Evolutionary conservation across 129 eudicot species (phyloP).

Genomic region (Escallonia herrerae): DNA sequence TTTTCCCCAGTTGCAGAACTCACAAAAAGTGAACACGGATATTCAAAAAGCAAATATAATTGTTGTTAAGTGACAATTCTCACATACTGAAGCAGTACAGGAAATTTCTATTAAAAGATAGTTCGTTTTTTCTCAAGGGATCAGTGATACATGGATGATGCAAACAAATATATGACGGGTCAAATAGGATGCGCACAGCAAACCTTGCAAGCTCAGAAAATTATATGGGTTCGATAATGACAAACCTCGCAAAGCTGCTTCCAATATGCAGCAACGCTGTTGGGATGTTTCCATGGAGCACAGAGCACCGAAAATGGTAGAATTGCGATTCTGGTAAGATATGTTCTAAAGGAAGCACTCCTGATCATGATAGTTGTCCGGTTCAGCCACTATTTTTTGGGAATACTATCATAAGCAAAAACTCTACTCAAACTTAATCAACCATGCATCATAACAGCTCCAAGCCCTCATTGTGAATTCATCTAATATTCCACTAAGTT

Average conservation of each 20-base stretch:
- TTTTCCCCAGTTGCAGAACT: slow-evolving; percentile 19
- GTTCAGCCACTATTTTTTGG: slow-evolving; percentile 2
- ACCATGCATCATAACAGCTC: not conserved
- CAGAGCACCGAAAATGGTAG: slow-evolving; percentile 5
- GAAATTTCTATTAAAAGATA: slow-evolving; percentile 41
- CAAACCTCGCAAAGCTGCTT: not conserved
- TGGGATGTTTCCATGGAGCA: not conserved
- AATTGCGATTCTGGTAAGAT: slow-evolving; percentile 27
- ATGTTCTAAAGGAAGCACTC: slow-evolving; percentile 20
- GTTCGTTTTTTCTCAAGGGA: slow-evolving; percentile 46
- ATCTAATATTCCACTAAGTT: not conserved
- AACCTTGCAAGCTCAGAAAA: too few species aligned
- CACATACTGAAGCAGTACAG: slow-evolving; percentile 8
- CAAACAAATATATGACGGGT: not conserved
- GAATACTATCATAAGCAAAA: not conserved
- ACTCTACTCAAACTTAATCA: slow-evolving; percentile 3
- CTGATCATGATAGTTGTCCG: slow-evolving; percentile 6
- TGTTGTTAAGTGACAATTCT: slow-evolving; percentile 10
- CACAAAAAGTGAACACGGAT: not conserved
- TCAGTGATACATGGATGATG: slow-evolving; percentile 9
- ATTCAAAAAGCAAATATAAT: not conserved
- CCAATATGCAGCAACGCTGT: slow-evolving; percentile 14
- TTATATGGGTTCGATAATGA: too few species aligned
- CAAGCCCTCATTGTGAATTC: too few species aligned
- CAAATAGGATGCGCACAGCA: too few species aligned